Conservation (phyloP, 768 basidiomycete species). For the Tylopilus balloui region DNA sequence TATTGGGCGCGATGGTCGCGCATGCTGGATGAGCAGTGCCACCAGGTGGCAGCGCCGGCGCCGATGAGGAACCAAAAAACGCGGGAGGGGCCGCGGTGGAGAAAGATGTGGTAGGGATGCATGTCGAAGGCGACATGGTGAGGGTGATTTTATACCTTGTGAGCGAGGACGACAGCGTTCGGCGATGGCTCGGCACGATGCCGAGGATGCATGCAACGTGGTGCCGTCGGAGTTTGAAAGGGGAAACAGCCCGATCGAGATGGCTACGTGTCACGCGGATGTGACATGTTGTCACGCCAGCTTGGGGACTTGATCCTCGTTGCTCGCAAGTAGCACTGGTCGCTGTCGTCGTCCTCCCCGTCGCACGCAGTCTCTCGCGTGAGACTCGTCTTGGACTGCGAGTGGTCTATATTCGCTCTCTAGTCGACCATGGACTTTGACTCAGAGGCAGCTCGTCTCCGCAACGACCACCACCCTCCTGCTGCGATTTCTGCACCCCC, state of each 20-base stretch:
- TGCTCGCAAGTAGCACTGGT: not conserved
- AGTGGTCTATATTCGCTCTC: not conserved
- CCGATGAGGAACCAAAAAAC: conserved; percentile 68
- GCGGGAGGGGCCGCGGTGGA: conserved; percentile 48
- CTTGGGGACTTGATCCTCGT: conserved; percentile 19
- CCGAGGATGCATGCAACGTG: conserved; percentile 9
- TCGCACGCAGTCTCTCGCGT: conserved; percentile 1
- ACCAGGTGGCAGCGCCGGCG: conserved; percentile 39
- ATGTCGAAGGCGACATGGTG: conserved; percentile 14
- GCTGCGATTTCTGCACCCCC: conserved; percentile 36
- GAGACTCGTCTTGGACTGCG: not conserved
- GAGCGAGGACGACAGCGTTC: conserved; percentile 21
- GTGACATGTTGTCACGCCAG: conserved; percentile 25
- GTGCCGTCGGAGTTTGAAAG: conserved; percentile 19
- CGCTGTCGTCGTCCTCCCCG: not conserved
- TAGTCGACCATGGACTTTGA: conserved; percentile 26
- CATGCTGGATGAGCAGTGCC: conserved; percentile 39
- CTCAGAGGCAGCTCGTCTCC: conserved; percentile 26
- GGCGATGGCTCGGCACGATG: conserved; percentile 18
- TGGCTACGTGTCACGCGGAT: conserved; percentile 9
- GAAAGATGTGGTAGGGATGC: conserved; percentile 20
- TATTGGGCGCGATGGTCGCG: conserved; percentile 37
- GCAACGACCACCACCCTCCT: conserved; percentile 22
- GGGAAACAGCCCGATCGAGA: conserved; percentile 7
- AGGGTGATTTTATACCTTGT: conserved; percentile 14